Evolutionary conservation across 106 monocot genomes (phyloP).

Genomic region (Amphibolis antarctica): DNA sequence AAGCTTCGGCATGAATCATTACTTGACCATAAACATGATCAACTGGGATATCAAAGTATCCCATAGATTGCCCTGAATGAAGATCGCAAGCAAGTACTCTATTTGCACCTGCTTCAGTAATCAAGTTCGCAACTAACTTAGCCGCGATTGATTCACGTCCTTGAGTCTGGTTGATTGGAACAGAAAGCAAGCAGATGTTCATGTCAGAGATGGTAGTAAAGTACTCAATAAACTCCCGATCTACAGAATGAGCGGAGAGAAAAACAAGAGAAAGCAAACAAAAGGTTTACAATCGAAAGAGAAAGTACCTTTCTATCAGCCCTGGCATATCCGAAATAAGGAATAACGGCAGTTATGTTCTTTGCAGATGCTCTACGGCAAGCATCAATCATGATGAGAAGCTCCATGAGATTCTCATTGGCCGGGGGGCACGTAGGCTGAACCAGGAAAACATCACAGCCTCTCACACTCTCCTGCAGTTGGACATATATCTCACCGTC

Average conservation of each 20-base stretch:
- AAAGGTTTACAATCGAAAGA: background rate
- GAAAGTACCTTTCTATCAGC: conserved; percentile 71
- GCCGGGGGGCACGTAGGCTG: conserved; percentile 87
- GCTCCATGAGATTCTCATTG: conserved; percentile 93
- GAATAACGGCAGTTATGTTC: conserved; percentile 80
- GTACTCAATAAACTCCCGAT: too few species aligned
- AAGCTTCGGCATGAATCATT: background rate
- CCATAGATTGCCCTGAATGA: conserved; percentile 85
- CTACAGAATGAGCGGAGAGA: too few species aligned
- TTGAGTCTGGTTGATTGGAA: conserved; percentile 43
- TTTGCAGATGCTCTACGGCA: conserved; percentile 88
- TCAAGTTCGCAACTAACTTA: conserved; percentile 80
- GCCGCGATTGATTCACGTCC: conserved; percentile 85
- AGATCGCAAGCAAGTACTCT: conserved; percentile 83
- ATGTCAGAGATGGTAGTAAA: too few species aligned
- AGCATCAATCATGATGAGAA: conserved; percentile 89
- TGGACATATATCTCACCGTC: conserved; percentile 95
- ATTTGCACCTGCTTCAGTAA: conserved; percentile 85
- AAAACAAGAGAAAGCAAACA: too few species aligned
- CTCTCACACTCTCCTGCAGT: conserved; percentile 80
- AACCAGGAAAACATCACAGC: conserved; percentile 83
- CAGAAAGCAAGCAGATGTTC: too few species aligned
- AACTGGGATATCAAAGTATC: conserved; percentile 86
- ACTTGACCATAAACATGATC: conserved; percentile 88
- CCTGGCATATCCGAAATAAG: conserved; percentile 91